Base-by-base conservation (phyloP, 2,329 filamentous ascomycete genomes). In the Fusarium nodosum region DNA sequence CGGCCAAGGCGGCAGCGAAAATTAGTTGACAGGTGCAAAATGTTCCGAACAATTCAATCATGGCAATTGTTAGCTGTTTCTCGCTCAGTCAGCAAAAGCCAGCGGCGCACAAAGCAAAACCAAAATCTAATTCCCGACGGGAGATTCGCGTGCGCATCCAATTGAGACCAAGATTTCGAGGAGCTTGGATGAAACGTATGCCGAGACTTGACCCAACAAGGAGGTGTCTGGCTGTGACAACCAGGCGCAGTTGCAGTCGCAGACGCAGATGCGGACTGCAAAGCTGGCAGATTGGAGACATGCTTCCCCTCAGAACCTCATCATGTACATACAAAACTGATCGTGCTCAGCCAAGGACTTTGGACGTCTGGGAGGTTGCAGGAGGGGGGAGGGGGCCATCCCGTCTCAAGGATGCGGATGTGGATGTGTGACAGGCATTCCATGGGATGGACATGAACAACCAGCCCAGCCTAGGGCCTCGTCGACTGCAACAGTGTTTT, bases 401-500 rank as follows among this genome's bases (percentile, higher is more conserved):
- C 67, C 67, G 63, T 70, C 67, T 68, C 59, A 55, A 64, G 64
- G 60, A 53, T 56, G 51, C 54, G 51, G 55, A 53, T 59, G 59
- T 45, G 60, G 60, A 64, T 64, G 66, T 66, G 65, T 69, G 65
- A 57, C 66, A 69, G 50, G 66, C 66, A 68, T 68, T 61, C 48
- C 54, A 45, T 52, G 38, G 56, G 28, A 41, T 28, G 33, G 34
- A 45, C 22, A 41, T 28, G 33, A 33, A 45, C 22, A 55, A 31
- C 53, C 57, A 60, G 42, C 26, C 53, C 41, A 58, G 41, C 15
- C 56, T n/a, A 41, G 51, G 56, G 28, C 47, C 46, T 38, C 38
- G 41, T 62, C 53, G 39, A 39, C 36, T 39, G 30, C 41, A 18
- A 69, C 66, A 44, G 66, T 69, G 54, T 46, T 69, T 48, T 22